Evolutionary conservation across 495 filamentous ascomycete genomes (phyloP).

Genomic region (Penicillium goetzii): DNA sequence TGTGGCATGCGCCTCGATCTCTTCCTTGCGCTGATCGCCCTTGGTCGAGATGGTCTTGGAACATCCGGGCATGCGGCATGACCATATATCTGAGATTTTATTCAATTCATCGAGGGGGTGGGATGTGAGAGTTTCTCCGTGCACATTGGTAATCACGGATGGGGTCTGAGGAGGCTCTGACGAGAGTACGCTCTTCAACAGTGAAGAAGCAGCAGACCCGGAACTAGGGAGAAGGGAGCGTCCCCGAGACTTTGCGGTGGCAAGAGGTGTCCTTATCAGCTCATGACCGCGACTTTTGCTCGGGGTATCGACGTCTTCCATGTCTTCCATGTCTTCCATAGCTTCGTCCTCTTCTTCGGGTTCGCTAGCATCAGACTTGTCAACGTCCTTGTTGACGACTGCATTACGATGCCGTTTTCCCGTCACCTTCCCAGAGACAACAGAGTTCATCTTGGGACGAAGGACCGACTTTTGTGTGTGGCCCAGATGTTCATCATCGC

Average conservation of each 20-base stretch:
- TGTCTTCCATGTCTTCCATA: slow-evolving; percentile 26
- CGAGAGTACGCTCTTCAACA: slow-evolving; percentile 41
- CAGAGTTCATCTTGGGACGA: slow-evolving; percentile 49
- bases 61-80: slow-evolving; percentile 71
- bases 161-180: slow-evolving; percentile 27
- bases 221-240: slow-evolving; percentile 42
- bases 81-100: slow-evolving; percentile 63
- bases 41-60: slow-evolving; percentile 62
- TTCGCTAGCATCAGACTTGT: slow-evolving; percentile 40
- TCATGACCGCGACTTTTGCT: slow-evolving; percentile 49
- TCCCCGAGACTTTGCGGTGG: slow-evolving; percentile 40
- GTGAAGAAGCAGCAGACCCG: slow-evolving; percentile 32
- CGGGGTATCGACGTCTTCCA: slow-evolving; percentile 45
- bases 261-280: slow-evolving; percentile 48
- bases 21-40: slow-evolving; percentile 56
- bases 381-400: slow-evolving; percentile 35
- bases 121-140: slow-evolving; percentile 44
- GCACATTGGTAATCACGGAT: slow-evolving; percentile 24
- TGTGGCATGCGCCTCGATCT: slow-evolving; percentile 66
- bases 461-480: slow-evolving; percentile 55
- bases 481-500: slow-evolving; percentile 45
- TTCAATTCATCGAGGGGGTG: slow-evolving; percentile 18
- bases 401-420: slow-evolving; percentile 52
- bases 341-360: slow-evolving; percentile 41
- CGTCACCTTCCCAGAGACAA: slow-evolving; percentile 45